Conservation (phyloP, 305 asterid species). For the Rubia tinctorum region DNA sequence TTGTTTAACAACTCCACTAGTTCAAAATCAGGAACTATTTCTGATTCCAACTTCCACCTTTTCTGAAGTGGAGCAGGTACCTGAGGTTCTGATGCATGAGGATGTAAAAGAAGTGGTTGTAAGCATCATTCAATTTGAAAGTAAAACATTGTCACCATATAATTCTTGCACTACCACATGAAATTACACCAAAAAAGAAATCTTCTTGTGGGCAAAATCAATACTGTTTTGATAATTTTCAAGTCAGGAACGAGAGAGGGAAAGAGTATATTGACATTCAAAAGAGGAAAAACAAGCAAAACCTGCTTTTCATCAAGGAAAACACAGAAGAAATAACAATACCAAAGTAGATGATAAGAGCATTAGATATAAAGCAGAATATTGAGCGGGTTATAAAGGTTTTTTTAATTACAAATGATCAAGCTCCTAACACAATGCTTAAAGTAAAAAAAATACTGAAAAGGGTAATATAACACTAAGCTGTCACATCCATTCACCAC, state of each 20-base stretch:
- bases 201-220: background rate
- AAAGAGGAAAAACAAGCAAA: background rate
- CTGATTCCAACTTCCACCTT: slow-evolving; percentile 78
- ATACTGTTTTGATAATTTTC: background rate
- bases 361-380: background rate
- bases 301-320: background rate
- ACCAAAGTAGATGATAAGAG: background rate
- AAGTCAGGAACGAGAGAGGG: background rate
- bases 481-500: slow-evolving; percentile 1
- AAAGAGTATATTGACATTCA: background rate
- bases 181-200: background rate
- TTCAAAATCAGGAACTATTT: slow-evolving; percentile 59
- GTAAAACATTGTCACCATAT: slow-evolving; percentile 1
- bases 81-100: slow-evolving; percentile 42
- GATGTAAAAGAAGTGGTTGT: slow-evolving; percentile 6
- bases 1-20: slow-evolving; percentile 69
- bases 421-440: background rate
- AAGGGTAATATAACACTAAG: background rate
- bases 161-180: slow-evolving; percentile 1
- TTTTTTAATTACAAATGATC: background rate
- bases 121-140: background rate
- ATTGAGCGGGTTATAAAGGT: background rate
- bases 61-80: slow-evolving; percentile 30
- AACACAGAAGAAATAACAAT: background rate
- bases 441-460: background rate